Conservation (phyloP, 257 asterid species). For the Avicennia marina region DNA sequence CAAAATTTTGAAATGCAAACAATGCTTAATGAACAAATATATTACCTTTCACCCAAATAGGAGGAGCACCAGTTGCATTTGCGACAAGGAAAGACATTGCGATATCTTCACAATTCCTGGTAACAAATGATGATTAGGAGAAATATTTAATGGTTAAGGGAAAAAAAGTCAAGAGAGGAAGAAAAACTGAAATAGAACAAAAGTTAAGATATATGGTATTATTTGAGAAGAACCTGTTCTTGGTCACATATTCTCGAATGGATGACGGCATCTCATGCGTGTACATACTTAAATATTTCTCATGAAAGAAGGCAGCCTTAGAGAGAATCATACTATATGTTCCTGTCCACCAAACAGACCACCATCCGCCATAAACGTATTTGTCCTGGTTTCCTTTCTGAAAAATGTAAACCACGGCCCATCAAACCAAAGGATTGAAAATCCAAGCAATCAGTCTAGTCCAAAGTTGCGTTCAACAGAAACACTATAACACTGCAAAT, state of each 20-base stretch:
- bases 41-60: conserved; percentile 82
- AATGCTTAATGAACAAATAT: too few relatives aligned
- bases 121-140: conserved; percentile 4
- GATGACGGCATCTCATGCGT: conserved; percentile 74
- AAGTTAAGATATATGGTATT: not conserved
- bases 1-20: too few relatives aligned
- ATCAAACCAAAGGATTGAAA: not conserved
- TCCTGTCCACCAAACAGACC: conserved; percentile 91
- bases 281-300: conserved; percentile 71
- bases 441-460: too few relatives aligned
- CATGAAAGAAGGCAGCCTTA: conserved; percentile 75
- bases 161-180: not conserved
- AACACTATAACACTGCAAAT: too few relatives aligned
- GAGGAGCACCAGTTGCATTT: conserved; percentile 77
- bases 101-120: conserved; percentile 82
- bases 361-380: conserved; percentile 66
- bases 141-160: conserved; percentile 2
- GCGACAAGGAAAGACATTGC: conserved; percentile 89
- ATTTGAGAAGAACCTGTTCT: conserved; percentile 43
- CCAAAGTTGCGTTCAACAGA: too few relatives aligned
- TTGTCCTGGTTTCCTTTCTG: conserved; percentile 42
- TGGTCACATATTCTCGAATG: conserved; percentile 58
- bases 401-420: conserved; percentile 12
- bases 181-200: not conserved
- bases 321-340: conserved; percentile 73